Percentiles rank a stretch among this genome's conserved stretches.
These are phyloP conservation scores for Peltaster fructicola DNA, from an alignment of 2,329 filamentous ascomycete species.

Conservation along the genomic window DNA sequence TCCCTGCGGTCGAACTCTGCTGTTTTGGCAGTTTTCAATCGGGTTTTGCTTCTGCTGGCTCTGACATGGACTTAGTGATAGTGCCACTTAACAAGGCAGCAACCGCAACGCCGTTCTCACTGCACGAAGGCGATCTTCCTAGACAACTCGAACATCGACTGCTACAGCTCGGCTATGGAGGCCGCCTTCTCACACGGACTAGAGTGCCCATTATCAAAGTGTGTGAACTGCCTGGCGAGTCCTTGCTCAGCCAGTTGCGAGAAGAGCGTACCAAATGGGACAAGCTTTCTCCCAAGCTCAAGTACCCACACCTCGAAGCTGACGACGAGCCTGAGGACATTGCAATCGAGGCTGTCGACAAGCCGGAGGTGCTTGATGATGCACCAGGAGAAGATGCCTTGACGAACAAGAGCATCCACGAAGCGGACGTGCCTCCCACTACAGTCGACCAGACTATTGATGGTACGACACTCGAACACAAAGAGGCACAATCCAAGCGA, in stretches of 20 bases:
- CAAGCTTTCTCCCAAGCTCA: constrained; percentile 31
- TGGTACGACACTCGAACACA: no score
- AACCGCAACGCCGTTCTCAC: constrained; percentile 12
- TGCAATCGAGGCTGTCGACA: not conserved
- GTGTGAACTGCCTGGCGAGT: constrained; percentile 49
- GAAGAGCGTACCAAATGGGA: constrained; percentile 59
- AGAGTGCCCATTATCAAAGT: constrained; percentile 79
- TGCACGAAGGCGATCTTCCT: constrained; percentile 43
- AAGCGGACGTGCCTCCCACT: no score
- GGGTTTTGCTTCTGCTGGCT: constrained; percentile 73
- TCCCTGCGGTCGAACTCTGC: constrained; percentile 42
- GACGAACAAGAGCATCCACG: no score
- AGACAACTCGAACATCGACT: constrained; percentile 59
- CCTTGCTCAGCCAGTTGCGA: constrained; percentile 42
- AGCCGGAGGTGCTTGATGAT: no score
- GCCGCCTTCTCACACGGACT: constrained; percentile 58
- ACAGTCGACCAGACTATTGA: no score
- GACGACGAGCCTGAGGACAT: constrained; percentile 7
- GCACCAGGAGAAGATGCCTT: no score
- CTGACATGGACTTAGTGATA: constrained; percentile 77
- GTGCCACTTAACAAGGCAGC: constrained; percentile 33
- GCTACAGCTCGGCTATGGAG: constrained; percentile 54
- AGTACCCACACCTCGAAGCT: constrained; percentile 20
- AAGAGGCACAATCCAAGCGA: no score
- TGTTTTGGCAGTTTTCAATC: constrained; percentile 72